phyloP scores from a whole-genome alignment of 2,329 filamentous ascomycete genomes.

The Cladophialophora psammophila region DNA sequence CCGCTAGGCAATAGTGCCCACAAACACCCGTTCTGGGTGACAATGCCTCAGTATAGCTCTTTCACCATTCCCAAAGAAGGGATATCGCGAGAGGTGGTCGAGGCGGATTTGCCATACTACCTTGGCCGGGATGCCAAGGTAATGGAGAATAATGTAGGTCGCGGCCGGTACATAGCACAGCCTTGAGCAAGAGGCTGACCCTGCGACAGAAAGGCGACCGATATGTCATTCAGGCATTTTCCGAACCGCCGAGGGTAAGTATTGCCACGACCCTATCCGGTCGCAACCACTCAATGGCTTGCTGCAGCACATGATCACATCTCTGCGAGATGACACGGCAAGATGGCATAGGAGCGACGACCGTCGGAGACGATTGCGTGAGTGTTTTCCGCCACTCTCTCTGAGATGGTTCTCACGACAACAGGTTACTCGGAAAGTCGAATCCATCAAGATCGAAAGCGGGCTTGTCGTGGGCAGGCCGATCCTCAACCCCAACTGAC shows the following conservation, averaged over 20 bases:
- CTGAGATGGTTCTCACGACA: neutral
- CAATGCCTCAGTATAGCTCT: slow-evolving; percentile 20
- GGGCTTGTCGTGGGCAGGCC: slow-evolving; percentile 15
- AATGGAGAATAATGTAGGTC: slow-evolving; percentile 24
- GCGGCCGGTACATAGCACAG: neutral
- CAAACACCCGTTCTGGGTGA: slow-evolving; percentile 6
- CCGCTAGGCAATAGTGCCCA: neutral
- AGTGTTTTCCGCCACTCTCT: neutral
- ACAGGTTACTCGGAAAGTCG: slow-evolving; percentile 26
- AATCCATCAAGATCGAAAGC: slow-evolving; percentile 25
- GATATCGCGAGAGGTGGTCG: slow-evolving; percentile 29
- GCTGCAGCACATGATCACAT: slow-evolving; percentile 21
- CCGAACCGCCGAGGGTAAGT: slow-evolving; percentile 18
- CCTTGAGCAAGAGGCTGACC: slow-evolving; percentile 12
- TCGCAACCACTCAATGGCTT: slow-evolving; percentile 5
- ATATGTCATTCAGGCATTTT: slow-evolving; percentile 26
- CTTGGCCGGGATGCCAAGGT: slow-evolving; percentile 28
- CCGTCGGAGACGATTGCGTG: slow-evolving; percentile 19
- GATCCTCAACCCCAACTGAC: slow-evolving; percentile 9
- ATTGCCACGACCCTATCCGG: neutral
- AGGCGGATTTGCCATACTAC: slow-evolving; percentile 28
- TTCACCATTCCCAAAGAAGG: slow-evolving; percentile 22
- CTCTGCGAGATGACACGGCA: slow-evolving; percentile 28
- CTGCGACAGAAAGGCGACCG: slow-evolving; percentile 16
- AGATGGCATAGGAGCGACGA: slow-evolving; percentile 29